phyloP scores from a whole-genome alignment of 2,329 filamentous ascomycete species.

The Epichloe glyceriae region DNA sequence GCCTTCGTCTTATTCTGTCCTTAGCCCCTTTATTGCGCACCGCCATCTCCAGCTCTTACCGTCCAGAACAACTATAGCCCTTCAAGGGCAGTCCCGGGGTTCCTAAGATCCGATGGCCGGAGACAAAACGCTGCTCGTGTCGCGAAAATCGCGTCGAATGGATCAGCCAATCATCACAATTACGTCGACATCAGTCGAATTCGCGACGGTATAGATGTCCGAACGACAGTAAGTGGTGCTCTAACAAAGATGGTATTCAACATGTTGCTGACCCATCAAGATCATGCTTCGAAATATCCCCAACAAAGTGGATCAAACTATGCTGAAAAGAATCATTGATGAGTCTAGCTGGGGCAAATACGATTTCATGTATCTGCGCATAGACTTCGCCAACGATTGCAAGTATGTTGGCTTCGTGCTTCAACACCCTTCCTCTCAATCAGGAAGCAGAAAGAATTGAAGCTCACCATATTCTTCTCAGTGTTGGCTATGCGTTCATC shows the following conservation, averaged over 20 bases:
- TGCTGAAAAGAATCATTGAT: slow-evolving; percentile 70
- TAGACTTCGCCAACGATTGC: slow-evolving; percentile 75
- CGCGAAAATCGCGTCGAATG: slow-evolving; percentile 32
- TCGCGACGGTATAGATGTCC: slow-evolving; percentile 54
- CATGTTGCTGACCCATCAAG: slow-evolving; percentile 26
- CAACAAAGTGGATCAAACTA: slow-evolving; percentile 69
- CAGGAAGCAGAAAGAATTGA: background rate
- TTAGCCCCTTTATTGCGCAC: slow-evolving; percentile 18
- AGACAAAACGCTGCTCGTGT: slow-evolving; percentile 37
- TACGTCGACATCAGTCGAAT: slow-evolving; percentile 50
- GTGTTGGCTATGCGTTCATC: slow-evolving; percentile 94
- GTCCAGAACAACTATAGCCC: slow-evolving; percentile 26
- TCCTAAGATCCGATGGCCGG: slow-evolving; percentile 26
- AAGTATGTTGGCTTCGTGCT: slow-evolving; percentile 42
- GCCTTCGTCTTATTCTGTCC: slow-evolving; percentile 18
- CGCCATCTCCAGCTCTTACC: slow-evolving; percentile 22
- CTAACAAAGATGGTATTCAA: background rate
- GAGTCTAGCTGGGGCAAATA: slow-evolving; percentile 69
- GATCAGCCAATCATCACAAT: slow-evolving; percentile 41
- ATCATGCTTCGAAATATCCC: slow-evolving; percentile 95
- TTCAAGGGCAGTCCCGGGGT: slow-evolving; percentile 23
- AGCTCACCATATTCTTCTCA: slow-evolving; percentile 22
- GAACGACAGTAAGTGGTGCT: slow-evolving; percentile 53
- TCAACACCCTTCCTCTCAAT: background rate
- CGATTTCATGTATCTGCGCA: slow-evolving; percentile 90